A percentile compares a stretch with the other conserved stretches of the same genome.
phyloP scores from a whole-genome alignment of 768 basidiomycete species.

The Pisolithus microcarpus region DNA sequence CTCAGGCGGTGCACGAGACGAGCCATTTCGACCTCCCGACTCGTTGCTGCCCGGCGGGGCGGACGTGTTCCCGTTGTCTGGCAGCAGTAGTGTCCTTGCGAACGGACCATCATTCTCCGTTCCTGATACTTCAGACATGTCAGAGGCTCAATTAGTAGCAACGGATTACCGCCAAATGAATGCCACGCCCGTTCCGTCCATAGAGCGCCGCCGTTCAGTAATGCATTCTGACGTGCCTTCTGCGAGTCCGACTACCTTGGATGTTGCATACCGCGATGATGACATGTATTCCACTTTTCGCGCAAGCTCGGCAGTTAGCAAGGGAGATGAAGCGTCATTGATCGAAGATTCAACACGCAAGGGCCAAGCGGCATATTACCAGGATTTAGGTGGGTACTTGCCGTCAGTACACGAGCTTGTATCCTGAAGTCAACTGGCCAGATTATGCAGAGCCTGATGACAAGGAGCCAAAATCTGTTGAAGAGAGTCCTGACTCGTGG shows the following conservation, averaged over 20 bases:
- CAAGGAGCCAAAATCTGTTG: conserved; percentile 15
- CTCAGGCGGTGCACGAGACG: conserved; percentile 16
- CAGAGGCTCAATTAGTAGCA: conserved; percentile 20
- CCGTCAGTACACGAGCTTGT: background rate
- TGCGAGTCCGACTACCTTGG: conserved; percentile 4
- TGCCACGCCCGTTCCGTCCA: conserved; percentile 10
- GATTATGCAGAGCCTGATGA: conserved; percentile 58
- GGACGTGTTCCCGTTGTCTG: conserved; percentile 13
- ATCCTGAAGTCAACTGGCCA: conserved; percentile 19
- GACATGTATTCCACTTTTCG: conserved; percentile 8
- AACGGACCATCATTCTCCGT: conserved; percentile 6
- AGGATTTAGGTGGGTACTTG: conserved; percentile 44
- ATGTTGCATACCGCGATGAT: conserved; percentile 19
- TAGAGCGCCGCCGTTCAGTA: conserved; percentile 9
- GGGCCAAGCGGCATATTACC: conserved; percentile 34
- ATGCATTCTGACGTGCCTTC: conserved; percentile 11
- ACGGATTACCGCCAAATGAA: conserved; percentile 21
- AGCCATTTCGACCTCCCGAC: conserved; percentile 13
- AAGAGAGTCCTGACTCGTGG: conserved; percentile 39
- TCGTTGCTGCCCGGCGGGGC: conserved; percentile 12
- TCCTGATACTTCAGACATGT: conserved; percentile 5
- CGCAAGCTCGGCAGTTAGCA: conserved; percentile 12
- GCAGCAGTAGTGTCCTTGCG: conserved; percentile 14
- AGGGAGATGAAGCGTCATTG: conserved; percentile 32
- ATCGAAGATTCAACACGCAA: conserved; percentile 40